Evolutionary conservation across 1,139 yeast genomes (phyloP), one percentile per base, ranked within the genome.

Genomic region (Protomyces pachydermus): DNA sequence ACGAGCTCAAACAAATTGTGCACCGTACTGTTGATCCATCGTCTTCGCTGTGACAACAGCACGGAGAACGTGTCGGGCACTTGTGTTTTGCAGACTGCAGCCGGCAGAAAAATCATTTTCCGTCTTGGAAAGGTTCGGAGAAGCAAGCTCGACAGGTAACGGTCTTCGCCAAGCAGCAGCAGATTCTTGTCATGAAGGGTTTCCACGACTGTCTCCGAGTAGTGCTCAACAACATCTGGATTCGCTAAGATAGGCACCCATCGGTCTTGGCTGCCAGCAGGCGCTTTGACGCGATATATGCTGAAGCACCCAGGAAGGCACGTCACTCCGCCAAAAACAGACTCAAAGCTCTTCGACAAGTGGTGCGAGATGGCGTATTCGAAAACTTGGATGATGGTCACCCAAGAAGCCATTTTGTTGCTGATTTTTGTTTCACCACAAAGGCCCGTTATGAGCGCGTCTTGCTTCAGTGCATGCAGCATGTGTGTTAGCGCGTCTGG

Each of bases 11-110:
- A 83, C 74, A 93, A 82, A 73, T 93, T 93, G 76, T 93, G 98
- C 56, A 93, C 95, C 0, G 98, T 93, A 1, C 98, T 91, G 76
- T 93, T 93, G 72, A 93, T 93, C 98, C 98, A 93, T 74, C 98
- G 88, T 77, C 98, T 89, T 74, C 98, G 86, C 75, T 93, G 98
- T 1, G 98, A 91, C 64, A 93, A 79, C 70, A 93, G 79, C 53
- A 91, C 96, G 68, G 77, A 80, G 74, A 93, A 91, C 65, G 81
- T 80, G 69, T 87, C 90, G 0, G 98, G 98, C 20, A 88, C 98
- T 69, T 91, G 77, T 1, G 98, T 93, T 74, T 91, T 91, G 79
- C 98, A 93, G 12, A 90, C 96, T 14, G 98, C 98, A 75, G 91
- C 91, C 1, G 98, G 90, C 8, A 93, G 87, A 74, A 93, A 93